phyloP scores from a whole-genome alignment of 1,284 basidiomycete species.

The Trichosporon sp. region DNA sequence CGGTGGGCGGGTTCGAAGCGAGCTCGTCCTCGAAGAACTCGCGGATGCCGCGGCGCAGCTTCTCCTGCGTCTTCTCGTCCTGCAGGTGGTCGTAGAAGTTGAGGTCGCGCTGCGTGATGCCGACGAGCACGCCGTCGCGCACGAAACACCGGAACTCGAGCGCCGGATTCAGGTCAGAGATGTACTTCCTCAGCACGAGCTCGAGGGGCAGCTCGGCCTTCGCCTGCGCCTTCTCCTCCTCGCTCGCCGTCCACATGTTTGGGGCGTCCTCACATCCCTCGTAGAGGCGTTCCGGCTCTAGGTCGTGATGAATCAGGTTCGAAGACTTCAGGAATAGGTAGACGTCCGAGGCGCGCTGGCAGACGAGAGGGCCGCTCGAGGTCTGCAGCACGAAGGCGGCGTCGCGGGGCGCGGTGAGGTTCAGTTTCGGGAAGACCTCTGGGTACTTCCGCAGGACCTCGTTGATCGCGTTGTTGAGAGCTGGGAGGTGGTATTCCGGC shows the following conservation, averaged over 20 bases:
- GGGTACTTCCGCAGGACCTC: constrained; percentile 67
- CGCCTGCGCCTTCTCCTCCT: background rate
- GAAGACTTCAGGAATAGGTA: constrained; percentile 92
- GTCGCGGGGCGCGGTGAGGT: constrained; percentile 91
- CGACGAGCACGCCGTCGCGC: constrained; percentile 67
- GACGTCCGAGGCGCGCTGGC: constrained; percentile 82
- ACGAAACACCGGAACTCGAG: constrained; percentile 89
- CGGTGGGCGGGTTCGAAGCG: constrained; percentile 52
- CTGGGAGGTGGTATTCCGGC: constrained; percentile 63
- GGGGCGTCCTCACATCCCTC: constrained; percentile 45
- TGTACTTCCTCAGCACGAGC: constrained; percentile 89
- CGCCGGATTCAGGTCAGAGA: constrained; percentile 70
- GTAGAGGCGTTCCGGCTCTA: constrained; percentile 60
- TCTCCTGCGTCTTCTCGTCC: constrained; percentile 62
- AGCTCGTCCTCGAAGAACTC: constrained; percentile 73
- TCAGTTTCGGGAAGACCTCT: constrained; percentile 91
- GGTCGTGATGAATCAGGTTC: constrained; percentile 83
- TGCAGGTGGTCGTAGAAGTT: constrained; percentile 88
- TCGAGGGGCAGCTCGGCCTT: constrained; percentile 62
- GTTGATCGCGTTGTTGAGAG: constrained; percentile 74
- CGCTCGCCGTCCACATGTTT: background rate
- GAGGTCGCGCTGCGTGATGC: constrained; percentile 83
- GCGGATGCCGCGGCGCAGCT: constrained; percentile 63
- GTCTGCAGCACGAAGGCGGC: constrained; percentile 84
- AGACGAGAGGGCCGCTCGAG: constrained; percentile 79